Evolutionary conservation across 1,139 yeast species (phyloP).

Genomic region (Kazachstania sp.): DNA sequence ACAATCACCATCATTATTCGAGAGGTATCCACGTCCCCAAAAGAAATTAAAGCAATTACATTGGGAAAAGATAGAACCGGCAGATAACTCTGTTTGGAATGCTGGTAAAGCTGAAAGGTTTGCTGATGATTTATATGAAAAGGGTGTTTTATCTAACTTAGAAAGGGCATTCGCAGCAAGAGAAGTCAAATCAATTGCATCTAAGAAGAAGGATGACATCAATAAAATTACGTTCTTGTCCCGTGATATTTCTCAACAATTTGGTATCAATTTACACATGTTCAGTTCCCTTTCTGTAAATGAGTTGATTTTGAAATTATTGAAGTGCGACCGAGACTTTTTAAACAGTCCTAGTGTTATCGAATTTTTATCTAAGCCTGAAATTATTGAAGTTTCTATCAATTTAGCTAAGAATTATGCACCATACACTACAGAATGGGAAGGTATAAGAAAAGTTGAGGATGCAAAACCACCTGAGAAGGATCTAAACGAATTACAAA

Average conservation of each 20-base stretch:
- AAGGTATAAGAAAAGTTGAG: slow-evolving; percentile 25
- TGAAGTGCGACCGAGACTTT: slow-evolving; percentile 55
- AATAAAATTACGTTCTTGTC: slow-evolving; percentile 54
- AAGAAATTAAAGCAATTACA: slow-evolving; percentile 72
- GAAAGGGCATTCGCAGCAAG: slow-evolving; percentile 73
- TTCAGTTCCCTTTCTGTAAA: slow-evolving; percentile 47
- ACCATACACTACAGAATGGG: slow-evolving; percentile 56
- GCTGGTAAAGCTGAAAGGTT: slow-evolving; percentile 39
- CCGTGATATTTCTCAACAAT: slow-evolving; percentile 68
- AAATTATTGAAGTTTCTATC: slow-evolving; percentile 56
- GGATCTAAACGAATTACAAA: slow-evolving; percentile 63
- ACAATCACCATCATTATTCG: slow-evolving; percentile 41
- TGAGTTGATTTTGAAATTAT: slow-evolving; percentile 48
- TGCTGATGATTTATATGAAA: slow-evolving; percentile 53
- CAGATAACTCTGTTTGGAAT: slow-evolving; percentile 63
- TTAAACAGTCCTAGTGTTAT: slow-evolving; percentile 52
- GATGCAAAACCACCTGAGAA: slow-evolving; percentile 51
- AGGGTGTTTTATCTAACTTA: slow-evolving; percentile 67
- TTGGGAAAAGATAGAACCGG: slow-evolving; percentile 69
- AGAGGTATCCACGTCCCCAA: slow-evolving; percentile 63
- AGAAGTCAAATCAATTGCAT: slow-evolving; percentile 49
- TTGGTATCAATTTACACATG: slow-evolving; percentile 66
- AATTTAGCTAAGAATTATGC: slow-evolving; percentile 56
- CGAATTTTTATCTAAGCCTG: slow-evolving; percentile 65
- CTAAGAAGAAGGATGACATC: slow-evolving; percentile 37